phyloP scores from a whole-genome alignment of 768 basidiomycete species.

The Exsudoporus frostii region DNA sequence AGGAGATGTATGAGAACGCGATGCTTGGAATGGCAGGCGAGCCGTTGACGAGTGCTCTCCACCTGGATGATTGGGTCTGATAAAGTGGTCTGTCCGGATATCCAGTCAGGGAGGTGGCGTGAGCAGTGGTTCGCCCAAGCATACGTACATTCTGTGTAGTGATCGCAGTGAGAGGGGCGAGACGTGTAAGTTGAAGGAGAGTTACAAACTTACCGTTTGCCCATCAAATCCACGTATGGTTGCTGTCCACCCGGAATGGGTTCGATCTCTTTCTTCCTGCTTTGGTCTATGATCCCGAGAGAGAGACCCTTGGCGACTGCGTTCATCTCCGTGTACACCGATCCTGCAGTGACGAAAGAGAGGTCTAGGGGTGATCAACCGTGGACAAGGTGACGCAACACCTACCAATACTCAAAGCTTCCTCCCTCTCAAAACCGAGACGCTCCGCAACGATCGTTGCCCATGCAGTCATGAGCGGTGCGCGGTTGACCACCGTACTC shows the following conservation, averaged over 20 bases:
- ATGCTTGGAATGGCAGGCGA: constrained; percentile 64
- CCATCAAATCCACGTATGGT: constrained; percentile 85
- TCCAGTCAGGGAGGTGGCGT: constrained; percentile 1
- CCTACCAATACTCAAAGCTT: constrained; percentile 88
- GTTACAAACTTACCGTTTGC: constrained; percentile 48
- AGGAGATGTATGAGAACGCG: constrained; percentile 84
- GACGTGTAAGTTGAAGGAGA: background rate
- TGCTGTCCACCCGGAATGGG: constrained; percentile 58
- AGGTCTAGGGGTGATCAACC: background rate
- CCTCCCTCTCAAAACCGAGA: constrained; percentile 82
- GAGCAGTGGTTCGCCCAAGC: background rate
- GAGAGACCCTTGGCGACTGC: constrained; percentile 81
- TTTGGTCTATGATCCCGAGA: constrained; percentile 68
- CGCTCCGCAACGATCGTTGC: constrained; percentile 80
- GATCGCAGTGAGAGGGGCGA: background rate
- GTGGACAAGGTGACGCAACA: background rate
- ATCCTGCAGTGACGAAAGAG: constrained; percentile 48
- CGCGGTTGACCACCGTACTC: constrained; percentile 76
- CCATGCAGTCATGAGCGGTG: constrained; percentile 96
- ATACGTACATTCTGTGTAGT: constrained; percentile 38
- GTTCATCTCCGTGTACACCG: constrained; percentile 92
- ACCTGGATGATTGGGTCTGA: constrained; percentile 61
- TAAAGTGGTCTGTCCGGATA: constrained; percentile 64
- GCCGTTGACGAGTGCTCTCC: constrained; percentile 79
- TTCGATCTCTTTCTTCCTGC: constrained; percentile 53